These are phyloP conservation scores for Xanthoparmelia taractica DNA, from an alignment of 495 filamentous ascomycete species.

Conservation along the genomic window DNA sequence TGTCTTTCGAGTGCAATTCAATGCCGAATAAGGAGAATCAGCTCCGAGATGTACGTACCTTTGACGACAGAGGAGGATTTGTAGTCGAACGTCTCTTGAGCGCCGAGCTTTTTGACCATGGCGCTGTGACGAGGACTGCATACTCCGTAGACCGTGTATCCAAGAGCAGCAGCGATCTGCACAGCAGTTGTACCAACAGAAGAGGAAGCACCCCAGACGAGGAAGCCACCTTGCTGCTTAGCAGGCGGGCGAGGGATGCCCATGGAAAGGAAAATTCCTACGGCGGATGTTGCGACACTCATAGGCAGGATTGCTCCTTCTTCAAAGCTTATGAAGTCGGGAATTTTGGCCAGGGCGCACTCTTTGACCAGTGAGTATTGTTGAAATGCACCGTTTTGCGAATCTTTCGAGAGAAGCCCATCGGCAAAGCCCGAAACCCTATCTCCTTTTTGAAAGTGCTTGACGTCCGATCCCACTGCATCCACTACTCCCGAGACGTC, in stretches of 20 bases:
- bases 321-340: conserved; percentile 35
- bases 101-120: conserved; percentile 33
- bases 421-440: conserved; percentile 33
- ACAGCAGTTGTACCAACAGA: conserved; percentile 33
- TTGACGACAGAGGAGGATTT: conserved; percentile 27
- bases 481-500: conserved; percentile 41
- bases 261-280: conserved; percentile 21
- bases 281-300: conserved; percentile 26
- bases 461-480: conserved; percentile 36
- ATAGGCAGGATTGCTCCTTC: conserved; percentile 39
- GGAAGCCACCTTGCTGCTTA: conserved; percentile 25
- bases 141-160: conserved; percentile 32
- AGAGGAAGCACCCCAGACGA: conserved; percentile 37
- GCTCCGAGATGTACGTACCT: no score
- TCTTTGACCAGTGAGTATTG: conserved; percentile 28
- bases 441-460: conserved; percentile 39
- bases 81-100: conserved; percentile 32
- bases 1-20: no score
- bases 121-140: conserved; percentile 32
- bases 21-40: no score
- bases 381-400: conserved; percentile 30
- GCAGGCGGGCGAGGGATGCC: conserved; percentile 22
- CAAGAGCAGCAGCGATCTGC: conserved; percentile 33
- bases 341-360: conserved; percentile 32
- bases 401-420: conserved; percentile 22